Evolutionary conservation across 1,284 basidiomycete genomes (phyloP), one percentile per base, ranked within the genome.

Genomic region (Ustilago trichophora): DNA sequence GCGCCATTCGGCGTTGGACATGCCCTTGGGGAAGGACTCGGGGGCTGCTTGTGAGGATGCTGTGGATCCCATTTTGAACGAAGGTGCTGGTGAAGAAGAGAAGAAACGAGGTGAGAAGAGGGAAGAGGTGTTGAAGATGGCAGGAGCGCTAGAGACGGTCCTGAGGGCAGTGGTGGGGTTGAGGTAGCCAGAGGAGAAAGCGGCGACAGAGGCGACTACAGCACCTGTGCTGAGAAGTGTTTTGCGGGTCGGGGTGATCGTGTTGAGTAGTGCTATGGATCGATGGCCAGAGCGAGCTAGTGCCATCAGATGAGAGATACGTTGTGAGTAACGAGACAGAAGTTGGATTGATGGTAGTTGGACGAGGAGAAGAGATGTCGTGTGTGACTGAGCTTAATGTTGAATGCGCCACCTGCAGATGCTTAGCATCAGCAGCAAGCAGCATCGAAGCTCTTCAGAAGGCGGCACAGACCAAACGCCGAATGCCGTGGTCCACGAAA

Each of bases 1-100:
- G 68, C 87, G 86, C 93, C 93, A 96, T 81, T 95, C 92, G n/a
- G 84, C 80, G 6, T 93, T 91, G 24, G 87, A 84, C 85, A 92
- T 93, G 63, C 67, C 67, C 37, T 70, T 70, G 15, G 67, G 57
- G 54, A 70, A 70, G 6, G 57, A 62, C 18, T 60, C 57, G 25
- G 67, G 62, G 11, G 65, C 24, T 8, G 53, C 50, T 49, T 63
- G 65, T 10, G 58, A 58, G 1, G 65, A 68, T 6, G 51, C 66
- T 11, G 51, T 64, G 41, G 59, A 58, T 0, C 59, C 66, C 66
- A 69, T 69, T 19, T 64, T 69, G 66, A 64, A 69, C 4, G 37
- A 3, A 15, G 29, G 1, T 1, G 16, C 25, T 1, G 37, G 16
- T 0, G 49, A 34, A 2, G 66, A 38, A 11, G 66, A 55, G 46